These are phyloP conservation scores for Solanum neorickii DNA, from an alignment of 257 asterid species.

Conservation along the genomic window DNA sequence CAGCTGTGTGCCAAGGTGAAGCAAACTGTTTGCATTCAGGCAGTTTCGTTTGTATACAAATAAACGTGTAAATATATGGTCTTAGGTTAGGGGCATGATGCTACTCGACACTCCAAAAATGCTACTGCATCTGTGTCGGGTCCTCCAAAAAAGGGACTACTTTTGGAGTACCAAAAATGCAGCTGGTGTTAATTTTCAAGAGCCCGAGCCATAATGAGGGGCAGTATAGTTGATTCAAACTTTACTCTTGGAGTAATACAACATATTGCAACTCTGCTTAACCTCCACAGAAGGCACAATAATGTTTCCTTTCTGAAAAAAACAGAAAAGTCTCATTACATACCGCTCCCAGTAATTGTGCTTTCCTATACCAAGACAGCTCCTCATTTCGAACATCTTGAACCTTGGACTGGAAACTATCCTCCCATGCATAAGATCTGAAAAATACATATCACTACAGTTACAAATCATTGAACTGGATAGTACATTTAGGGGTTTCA, in stretches of 20 bases:
- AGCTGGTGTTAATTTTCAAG: background rate
- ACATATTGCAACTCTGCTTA: background rate
- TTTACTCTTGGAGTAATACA: background rate
- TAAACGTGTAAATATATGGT: background rate
- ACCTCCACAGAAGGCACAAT: background rate
- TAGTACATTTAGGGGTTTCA: background rate
- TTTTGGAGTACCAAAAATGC: background rate
- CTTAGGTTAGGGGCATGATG: background rate
- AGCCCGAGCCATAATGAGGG: background rate
- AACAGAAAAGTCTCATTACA: conserved; percentile 1
- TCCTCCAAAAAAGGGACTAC: background rate
- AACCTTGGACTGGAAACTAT: conserved; percentile 76
- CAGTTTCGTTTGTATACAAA: background rate
- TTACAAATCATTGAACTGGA: background rate
- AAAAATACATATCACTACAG: conserved; percentile 8
- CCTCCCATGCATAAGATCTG: conserved; percentile 97
- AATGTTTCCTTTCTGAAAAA: background rate
- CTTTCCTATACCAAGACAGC: conserved; percentile 70
- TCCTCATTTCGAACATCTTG: conserved; percentile 73
- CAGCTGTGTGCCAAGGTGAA: background rate
- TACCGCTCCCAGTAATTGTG: conserved; percentile 92
- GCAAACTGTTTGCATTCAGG: background rate
- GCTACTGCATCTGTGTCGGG: background rate
- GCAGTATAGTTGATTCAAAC: background rate
- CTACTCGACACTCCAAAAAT: background rate